Percentiles rank a stretch among this genome's conserved stretches.
phyloP scores from a whole-genome alignment of 2,329 filamentous ascomycete species.

The Trichoderma pleuroti region DNA sequence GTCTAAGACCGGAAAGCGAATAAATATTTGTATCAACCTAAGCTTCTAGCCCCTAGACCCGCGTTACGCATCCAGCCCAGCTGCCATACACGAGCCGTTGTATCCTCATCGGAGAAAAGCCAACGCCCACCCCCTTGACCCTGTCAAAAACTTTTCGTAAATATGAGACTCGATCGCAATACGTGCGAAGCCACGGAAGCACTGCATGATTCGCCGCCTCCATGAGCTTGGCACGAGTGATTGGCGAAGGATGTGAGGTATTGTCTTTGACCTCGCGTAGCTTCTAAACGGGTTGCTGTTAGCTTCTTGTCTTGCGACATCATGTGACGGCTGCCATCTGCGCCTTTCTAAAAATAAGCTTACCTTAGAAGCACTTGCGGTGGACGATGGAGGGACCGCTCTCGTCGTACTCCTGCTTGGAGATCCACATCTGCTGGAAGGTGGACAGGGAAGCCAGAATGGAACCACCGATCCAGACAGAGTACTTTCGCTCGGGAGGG shows the following conservation, averaged over 20 bases:
- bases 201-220: slow-evolving; percentile 44
- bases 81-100: slow-evolving; percentile 49
- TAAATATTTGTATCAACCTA: slow-evolving; percentile 58
- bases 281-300: slow-evolving; percentile 28
- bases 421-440: slow-evolving; percentile 99
- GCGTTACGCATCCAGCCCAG: slow-evolving; percentile 43
- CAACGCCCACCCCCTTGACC: slow-evolving; percentile 51
- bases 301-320: slow-evolving; percentile 20
- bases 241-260: slow-evolving; percentile 33
- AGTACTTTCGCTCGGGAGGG: slow-evolving; percentile 99
- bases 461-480: slow-evolving; percentile 99
- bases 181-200: slow-evolving; percentile 44
- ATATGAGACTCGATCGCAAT: slow-evolving; percentile 52
- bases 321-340: background rate
- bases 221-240: slow-evolving; percentile 41
- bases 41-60: slow-evolving; percentile 49
- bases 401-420: slow-evolving; percentile 99
- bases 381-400: slow-evolving; percentile 98
- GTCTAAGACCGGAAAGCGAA: slow-evolving; percentile 36
- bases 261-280: slow-evolving; percentile 32
- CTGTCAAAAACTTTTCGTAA: slow-evolving; percentile 56
- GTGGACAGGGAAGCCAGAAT: slow-evolving; percentile 98
- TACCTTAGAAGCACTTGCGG: slow-evolving; percentile 99
- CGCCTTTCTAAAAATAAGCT: slow-evolving; percentile 22
- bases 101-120: slow-evolving; percentile 46